Evolutionary conservation across 768 basidiomycete species (phyloP).

Genomic region (Neoboletus magnificus): DNA sequence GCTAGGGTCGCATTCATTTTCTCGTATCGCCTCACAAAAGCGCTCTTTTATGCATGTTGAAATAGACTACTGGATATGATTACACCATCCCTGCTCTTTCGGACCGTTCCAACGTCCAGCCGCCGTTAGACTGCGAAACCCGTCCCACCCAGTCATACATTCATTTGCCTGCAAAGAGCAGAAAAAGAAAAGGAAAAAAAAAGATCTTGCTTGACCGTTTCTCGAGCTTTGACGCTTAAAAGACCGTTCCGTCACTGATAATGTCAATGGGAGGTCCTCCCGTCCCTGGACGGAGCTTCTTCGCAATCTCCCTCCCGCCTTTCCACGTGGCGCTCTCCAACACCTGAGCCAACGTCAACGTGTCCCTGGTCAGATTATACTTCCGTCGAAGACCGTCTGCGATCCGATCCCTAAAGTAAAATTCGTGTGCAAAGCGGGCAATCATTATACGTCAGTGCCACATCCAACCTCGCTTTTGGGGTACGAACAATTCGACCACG

Average conservation of each 20-base stretch:
- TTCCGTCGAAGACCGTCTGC: constrained; percentile 63
- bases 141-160: not conserved
- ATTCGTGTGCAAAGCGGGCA: too few relatives aligned
- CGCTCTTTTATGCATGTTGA: constrained; percentile 30
- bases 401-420: constrained; percentile 58
- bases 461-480: too few relatives aligned
- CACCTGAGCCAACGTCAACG: constrained; percentile 80
- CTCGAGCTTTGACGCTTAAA: constrained; percentile 35
- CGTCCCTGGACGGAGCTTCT: constrained; percentile 62
- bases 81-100: too few relatives aligned
- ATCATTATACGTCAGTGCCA: not conserved
- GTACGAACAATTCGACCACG: constrained; percentile 79
- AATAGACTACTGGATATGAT: not conserved
- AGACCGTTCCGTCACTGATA: constrained; percentile 80
- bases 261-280: constrained; percentile 88
- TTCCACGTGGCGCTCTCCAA: constrained; percentile 97
- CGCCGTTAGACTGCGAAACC: not conserved
- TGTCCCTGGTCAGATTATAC: constrained; percentile 45
- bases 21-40: constrained; percentile 51
- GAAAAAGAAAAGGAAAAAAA: constrained; percentile 59
- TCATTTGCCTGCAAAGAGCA: not conserved
- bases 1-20: constrained; percentile 54
- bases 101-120: not conserved
- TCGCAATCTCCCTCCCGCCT: constrained; percentile 91
- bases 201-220: not conserved